phyloP scores from a whole-genome alignment of 208 protist genomes.

The Trypanosoma brucei region DNA sequence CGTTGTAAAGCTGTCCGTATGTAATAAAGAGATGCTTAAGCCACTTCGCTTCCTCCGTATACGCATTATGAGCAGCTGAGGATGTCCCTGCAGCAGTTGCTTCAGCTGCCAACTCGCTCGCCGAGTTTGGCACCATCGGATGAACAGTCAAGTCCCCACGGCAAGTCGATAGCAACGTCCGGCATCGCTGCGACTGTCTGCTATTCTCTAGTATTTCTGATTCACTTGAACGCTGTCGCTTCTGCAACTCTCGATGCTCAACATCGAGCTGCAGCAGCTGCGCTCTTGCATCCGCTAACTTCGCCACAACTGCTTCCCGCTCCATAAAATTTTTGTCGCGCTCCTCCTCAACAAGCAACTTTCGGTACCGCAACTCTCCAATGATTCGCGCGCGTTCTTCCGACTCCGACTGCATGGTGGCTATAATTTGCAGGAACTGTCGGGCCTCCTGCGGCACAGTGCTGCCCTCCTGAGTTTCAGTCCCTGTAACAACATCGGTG shows the following conservation, averaged over 20 bases:
- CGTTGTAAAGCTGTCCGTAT: not conserved
- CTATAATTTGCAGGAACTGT: conserved; percentile 19
- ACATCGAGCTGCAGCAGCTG: conserved; percentile 10
- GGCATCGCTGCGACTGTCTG: not conserved
- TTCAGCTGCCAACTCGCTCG: too few relatives aligned
- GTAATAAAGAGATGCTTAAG: too few relatives aligned
- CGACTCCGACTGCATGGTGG: conserved; percentile 17
- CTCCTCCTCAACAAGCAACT: not conserved
- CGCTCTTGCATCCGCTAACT: conserved; percentile 7
- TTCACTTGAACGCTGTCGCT: not conserved
- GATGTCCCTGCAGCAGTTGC: too few relatives aligned
- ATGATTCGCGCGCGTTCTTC: conserved; percentile 8
- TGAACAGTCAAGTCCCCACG: too few relatives aligned
- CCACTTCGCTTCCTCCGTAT: too few relatives aligned
- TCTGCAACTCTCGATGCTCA: not conserved
- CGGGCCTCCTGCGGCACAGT: conserved; percentile 9
- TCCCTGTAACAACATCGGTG: too few relatives aligned
- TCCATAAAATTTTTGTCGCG: not conserved
- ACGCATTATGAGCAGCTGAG: too few relatives aligned
- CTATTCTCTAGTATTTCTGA: not conserved
- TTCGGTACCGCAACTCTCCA: conserved; percentile 2
- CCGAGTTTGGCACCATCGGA: too few relatives aligned
- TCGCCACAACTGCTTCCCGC: conserved; percentile 1
- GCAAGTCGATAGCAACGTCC: not conserved
- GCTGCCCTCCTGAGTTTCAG: not conserved